Conservation (phyloP, 2,329 filamentous ascomycete species). For the Myriosclerotinia duriaeana region DNA sequence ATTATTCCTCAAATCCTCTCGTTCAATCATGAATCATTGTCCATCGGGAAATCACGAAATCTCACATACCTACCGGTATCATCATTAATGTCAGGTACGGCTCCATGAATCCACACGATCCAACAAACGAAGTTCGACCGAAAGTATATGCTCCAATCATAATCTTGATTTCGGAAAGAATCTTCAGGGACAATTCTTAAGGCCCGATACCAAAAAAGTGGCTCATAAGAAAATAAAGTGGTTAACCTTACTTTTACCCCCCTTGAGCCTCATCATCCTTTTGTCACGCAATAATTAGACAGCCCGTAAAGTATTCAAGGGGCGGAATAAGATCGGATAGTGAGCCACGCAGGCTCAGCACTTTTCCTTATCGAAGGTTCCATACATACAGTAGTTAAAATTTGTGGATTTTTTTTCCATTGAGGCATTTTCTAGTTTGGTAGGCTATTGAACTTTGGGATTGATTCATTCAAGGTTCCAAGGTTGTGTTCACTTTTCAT, state of each 20-base stretch:
- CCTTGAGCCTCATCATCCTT: slow-evolving; percentile 14
- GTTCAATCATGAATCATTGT: neutral
- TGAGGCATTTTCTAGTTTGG: slow-evolving; percentile 8
- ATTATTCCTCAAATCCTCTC: slow-evolving; percentile 4
- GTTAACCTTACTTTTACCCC: neutral
- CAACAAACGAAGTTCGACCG: slow-evolving; percentile 1
- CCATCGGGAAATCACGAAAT: slow-evolving; percentile 19
- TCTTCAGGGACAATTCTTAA: slow-evolving; percentile 2
- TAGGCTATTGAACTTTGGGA: neutral
- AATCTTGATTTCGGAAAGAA: neutral
- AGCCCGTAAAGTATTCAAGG: neutral
- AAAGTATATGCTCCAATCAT: slow-evolving; percentile 4
- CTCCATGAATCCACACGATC: neutral
- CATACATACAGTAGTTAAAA: neutral
- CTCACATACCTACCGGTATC: neutral
- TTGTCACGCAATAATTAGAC: slow-evolving; percentile 15
- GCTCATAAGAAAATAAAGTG: neutral
- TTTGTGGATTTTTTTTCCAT: neutral
- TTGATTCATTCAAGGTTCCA: slow-evolving; percentile 1
- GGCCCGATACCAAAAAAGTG: slow-evolving; percentile 13
- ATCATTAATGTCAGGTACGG: slow-evolving; percentile 13
- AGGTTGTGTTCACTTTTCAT: no score
- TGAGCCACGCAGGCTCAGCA: slow-evolving; percentile 2
- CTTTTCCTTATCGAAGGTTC: slow-evolving; percentile 12
- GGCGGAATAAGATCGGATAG: neutral